A percentile compares a stretch with the other conserved stretches of the same genome.
phyloP scores from a whole-genome alignment of 495 filamentous ascomycete species.

The Thozetella sp. region DNA sequence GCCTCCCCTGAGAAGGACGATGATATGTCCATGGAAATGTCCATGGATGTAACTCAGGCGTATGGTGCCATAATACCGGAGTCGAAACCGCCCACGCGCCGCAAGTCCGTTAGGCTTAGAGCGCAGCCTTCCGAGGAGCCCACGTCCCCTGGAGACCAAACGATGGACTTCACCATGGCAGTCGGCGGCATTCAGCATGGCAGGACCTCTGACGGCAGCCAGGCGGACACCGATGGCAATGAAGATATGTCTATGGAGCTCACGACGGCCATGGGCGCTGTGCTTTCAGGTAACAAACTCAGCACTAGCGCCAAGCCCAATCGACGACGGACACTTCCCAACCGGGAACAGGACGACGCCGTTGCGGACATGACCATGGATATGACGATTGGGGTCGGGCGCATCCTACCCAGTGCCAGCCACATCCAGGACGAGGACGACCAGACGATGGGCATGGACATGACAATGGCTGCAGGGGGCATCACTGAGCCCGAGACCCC shows the following conservation, averaged over 20 bases:
- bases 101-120: slow-evolving; percentile 17
- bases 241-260: slow-evolving; percentile 85
- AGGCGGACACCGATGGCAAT: slow-evolving; percentile 37
- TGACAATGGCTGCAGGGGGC: slow-evolving; percentile 58
- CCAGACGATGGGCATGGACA: slow-evolving; percentile 59
- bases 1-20: slow-evolving; percentile 44
- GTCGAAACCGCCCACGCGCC: slow-evolving; percentile 22
- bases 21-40: slow-evolving; percentile 76
- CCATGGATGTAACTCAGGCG: slow-evolving; percentile 83
- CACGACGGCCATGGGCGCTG: slow-evolving; percentile 70
- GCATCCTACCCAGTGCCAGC: slow-evolving; percentile 53
- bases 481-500: slow-evolving; percentile 43
- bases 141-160: slow-evolving; percentile 52
- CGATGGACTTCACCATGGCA: slow-evolving; percentile 80
- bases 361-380: slow-evolving; percentile 61
- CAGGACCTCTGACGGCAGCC: slow-evolving; percentile 19
- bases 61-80: slow-evolving; percentile 79
- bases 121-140: slow-evolving; percentile 13
- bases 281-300: slow-evolving; percentile 47
- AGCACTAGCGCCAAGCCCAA: slow-evolving; percentile 15
- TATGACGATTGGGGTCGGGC: slow-evolving; percentile 72
- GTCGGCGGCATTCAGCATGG: slow-evolving; percentile 62
- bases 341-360: slow-evolving; percentile 19
- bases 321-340: slow-evolving; percentile 25
- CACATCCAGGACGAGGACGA: slow-evolving; percentile 47